Evolutionary conservation across 176 grass and related monocot genomes (phyloP).

Genomic region (Elaeis guineensis): DNA sequence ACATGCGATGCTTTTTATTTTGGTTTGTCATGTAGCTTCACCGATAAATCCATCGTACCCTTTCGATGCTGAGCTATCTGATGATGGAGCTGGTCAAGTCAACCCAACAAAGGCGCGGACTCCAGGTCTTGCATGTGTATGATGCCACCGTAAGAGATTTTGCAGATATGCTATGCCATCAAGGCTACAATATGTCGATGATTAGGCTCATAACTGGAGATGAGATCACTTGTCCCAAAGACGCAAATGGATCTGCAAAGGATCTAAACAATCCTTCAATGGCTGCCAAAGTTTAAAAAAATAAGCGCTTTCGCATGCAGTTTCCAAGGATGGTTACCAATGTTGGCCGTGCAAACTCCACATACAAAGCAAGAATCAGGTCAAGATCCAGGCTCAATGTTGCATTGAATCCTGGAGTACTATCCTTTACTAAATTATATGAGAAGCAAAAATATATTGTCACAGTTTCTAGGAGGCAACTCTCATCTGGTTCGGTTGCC

Average conservation of each 20-base stretch:
- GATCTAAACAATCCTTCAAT: constrained; percentile 55
- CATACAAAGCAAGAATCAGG: constrained; percentile 10
- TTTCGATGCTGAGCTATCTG: constrained; percentile 24
- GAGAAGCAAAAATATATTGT: background rate
- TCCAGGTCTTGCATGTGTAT: constrained; percentile 34
- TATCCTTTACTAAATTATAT: constrained; percentile 4
- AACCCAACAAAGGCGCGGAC: constrained; percentile 7
- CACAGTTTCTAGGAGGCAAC: background rate
- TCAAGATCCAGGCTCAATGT: background rate
- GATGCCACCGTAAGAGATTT: constrained; percentile 23
- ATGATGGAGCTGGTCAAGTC: constrained; percentile 37
- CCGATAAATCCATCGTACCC: constrained; percentile 30
- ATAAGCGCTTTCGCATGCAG: background rate
- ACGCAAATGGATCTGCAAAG: background rate
- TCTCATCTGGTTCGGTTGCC: background rate
- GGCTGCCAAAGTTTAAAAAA: background rate
- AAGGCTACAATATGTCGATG: constrained; percentile 32
- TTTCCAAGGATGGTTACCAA: constrained; percentile 46
- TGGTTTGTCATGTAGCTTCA: constrained; percentile 11
- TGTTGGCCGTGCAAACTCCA: constrained; percentile 11
- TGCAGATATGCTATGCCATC: constrained; percentile 30
- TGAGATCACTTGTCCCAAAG: background rate
- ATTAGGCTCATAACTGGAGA: constrained; percentile 14
- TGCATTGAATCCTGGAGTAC: constrained; percentile 4
- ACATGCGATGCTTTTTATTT: background rate